Conservation (phyloP, 306 rosid genomes). For the Mucuna pruriens region DNA sequence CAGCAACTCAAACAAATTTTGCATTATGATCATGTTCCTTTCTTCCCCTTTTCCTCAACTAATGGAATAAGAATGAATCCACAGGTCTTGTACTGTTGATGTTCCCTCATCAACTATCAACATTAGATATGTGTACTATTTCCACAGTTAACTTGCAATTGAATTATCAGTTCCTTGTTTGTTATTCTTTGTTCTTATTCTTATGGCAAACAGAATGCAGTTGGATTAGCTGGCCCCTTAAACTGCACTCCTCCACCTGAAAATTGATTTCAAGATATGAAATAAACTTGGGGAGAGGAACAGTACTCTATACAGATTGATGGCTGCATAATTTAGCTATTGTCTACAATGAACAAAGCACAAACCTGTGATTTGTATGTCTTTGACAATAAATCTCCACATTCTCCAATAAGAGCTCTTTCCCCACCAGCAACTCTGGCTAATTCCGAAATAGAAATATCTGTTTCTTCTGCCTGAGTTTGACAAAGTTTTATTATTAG, state of each 20-base stretch:
- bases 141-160: conserved; percentile 33
- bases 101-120: conserved; percentile 33
- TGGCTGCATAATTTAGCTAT: background rate
- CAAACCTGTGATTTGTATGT: conserved; percentile 71
- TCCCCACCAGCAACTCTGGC: conserved; percentile 75
- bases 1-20: conserved; percentile 13
- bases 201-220: conserved; percentile 39
- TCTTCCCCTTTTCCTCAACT: conserved; percentile 31
- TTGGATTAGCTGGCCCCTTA: conserved; percentile 76
- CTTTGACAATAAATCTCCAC: conserved; percentile 62
- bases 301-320: background rate
- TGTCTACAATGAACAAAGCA: background rate
- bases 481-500: conserved; percentile 36
- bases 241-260: conserved; percentile 86
- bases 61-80: conserved; percentile 41
- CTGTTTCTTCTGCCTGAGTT: conserved; percentile 74
- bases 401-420: conserved; percentile 71
- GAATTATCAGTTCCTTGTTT: conserved; percentile 30
- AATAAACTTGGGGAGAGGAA: conserved; percentile 16
- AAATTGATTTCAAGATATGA: conserved; percentile 34
- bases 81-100: conserved; percentile 20
- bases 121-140: conserved; percentile 19
- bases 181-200: conserved; percentile 22
- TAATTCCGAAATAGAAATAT: conserved; percentile 67
- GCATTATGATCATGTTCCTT: conserved; percentile 28